These are phyloP conservation scores for Puccinia hordei DNA, from an alignment of 1,284 basidiomycete species.

Conservation along the genomic window DNA sequence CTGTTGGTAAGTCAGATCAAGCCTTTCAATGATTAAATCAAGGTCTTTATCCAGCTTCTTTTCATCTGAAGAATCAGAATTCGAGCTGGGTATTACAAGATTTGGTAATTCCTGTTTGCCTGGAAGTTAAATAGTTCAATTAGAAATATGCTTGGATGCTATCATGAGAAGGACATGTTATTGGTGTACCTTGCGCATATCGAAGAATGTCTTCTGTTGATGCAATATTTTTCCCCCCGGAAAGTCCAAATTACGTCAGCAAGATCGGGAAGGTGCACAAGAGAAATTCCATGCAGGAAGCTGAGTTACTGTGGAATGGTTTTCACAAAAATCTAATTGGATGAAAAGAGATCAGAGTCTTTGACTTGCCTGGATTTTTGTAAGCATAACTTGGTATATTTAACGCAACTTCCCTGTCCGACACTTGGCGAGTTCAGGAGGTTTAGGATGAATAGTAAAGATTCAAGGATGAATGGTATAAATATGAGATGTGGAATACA, in stretches of 20 bases:
- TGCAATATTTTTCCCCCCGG: not conserved
- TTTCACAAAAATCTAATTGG: not conserved
- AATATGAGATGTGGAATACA: not conserved
- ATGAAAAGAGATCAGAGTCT: not conserved
- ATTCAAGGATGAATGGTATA: not conserved
- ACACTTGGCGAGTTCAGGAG: not conserved
- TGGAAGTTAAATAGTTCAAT: not conserved
- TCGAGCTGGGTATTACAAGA: not conserved
- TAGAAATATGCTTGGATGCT: not conserved
- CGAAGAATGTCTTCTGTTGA: not conserved
- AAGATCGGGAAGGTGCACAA: not conserved
- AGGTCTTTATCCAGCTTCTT: not conserved
- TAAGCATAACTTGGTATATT: not conserved
- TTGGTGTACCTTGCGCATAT: constrained; percentile 5
- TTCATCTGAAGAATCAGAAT: not conserved
- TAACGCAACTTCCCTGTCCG: not conserved
- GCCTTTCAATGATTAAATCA: not conserved
- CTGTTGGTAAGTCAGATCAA: not conserved
- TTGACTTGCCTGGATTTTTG: constrained; percentile 16
- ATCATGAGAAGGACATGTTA: too few species aligned
- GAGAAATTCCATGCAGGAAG: not conserved
- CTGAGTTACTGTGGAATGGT: not conserved
- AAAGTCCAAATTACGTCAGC: too few species aligned
- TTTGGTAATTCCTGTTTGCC: not conserved
- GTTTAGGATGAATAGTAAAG: not conserved